phyloP scores from a whole-genome alignment of 306 rosid species.

The Hippophae gyantsensis region DNA sequence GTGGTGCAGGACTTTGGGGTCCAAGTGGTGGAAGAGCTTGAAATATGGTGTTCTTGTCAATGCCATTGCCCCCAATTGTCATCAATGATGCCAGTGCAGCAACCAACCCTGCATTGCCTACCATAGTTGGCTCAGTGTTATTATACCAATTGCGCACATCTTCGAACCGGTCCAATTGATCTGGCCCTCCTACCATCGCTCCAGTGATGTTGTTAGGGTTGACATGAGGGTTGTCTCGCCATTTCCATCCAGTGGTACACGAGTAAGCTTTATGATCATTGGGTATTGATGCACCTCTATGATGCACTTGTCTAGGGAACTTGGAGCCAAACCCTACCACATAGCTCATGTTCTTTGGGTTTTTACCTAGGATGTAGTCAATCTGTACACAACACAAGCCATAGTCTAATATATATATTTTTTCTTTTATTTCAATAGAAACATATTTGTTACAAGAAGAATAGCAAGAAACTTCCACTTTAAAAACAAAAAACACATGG shows the following conservation, averaged over 20 bases:
- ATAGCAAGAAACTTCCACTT: too few species aligned
- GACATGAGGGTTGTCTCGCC: constrained; percentile 28
- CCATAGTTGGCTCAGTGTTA: constrained; percentile 49
- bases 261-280: constrained; percentile 32
- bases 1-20: constrained; percentile 46
- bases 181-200: constrained; percentile 72
- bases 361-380: constrained; percentile 58
- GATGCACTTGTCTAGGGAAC: constrained; percentile 48
- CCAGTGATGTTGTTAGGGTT: constrained; percentile 50
- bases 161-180: constrained; percentile 33
- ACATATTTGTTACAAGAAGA: too few species aligned
- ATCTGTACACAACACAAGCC: constrained; percentile 18
- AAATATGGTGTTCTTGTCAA: constrained; percentile 52
- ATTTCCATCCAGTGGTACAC: constrained; percentile 43
- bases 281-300: constrained; percentile 51
- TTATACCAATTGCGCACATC: constrained; percentile 33
- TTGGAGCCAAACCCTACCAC: constrained; percentile 49
- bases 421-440: too few species aligned
- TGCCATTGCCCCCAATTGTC: constrained; percentile 19
- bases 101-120: constrained; percentile 62
- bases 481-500: too few species aligned
- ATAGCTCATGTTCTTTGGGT: constrained; percentile 62
- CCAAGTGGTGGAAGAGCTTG: constrained; percentile 51
- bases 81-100: constrained; percentile 58
- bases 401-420: too few species aligned